These are phyloP conservation scores for Thelephora ganbajun DNA, from an alignment of 768 basidiomycete genomes.

Conservation along the genomic window DNA sequence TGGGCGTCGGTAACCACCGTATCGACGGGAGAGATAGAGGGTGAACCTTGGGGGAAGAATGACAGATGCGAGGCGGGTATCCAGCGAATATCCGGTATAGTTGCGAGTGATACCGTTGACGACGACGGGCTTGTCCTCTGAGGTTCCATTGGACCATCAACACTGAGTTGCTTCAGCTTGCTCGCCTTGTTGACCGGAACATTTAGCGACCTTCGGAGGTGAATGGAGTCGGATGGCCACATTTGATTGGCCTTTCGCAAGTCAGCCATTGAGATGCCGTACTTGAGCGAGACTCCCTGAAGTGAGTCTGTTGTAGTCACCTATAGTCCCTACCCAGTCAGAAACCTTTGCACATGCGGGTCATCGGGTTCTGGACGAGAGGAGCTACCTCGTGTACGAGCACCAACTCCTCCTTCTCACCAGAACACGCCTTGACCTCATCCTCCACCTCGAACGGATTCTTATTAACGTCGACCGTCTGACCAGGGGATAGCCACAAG, in stretches of 20 bases:
- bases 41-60: conserved; percentile 17
- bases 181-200: conserved; percentile 58
- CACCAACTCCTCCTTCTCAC: no score
- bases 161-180: conserved; percentile 23
- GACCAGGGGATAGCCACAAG: no score
- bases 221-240: conserved; percentile 88
- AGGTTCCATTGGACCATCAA: neutral
- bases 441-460: no score
- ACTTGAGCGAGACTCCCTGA: conserved; percentile 77
- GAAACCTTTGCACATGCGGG: no score
- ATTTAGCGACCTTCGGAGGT: conserved; percentile 69
- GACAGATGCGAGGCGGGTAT: conserved; percentile 19
- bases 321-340: conserved; percentile 23
- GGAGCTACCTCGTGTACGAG: no score
- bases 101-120: neutral
- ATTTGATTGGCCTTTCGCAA: conserved; percentile 83
- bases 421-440: no score
- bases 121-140: neutral
- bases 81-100: conserved; percentile 9
- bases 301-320: conserved; percentile 66
- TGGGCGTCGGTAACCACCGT: neutral
- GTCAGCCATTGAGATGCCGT: conserved; percentile 72
- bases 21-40: neutral
- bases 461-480: no score
- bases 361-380: no score